Evolutionary conservation across 2,329 filamentous ascomycete species (phyloP).

Genomic region (Venturia carpophila): DNA sequence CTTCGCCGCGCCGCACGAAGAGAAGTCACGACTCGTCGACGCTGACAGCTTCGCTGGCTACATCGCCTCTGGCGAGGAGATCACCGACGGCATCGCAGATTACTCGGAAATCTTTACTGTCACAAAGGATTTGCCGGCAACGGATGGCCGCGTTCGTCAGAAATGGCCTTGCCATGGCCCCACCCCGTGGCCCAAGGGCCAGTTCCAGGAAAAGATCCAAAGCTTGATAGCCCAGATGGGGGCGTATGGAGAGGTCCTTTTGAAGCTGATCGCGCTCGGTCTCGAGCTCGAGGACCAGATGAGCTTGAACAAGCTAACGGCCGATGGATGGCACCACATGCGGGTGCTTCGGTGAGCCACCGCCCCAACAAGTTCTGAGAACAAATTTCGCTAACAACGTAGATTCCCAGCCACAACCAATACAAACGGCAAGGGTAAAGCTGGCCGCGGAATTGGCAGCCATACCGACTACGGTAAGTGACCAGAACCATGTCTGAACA

Average conservation of each 20-base stretch:
- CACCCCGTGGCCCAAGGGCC: conserved; percentile 41
- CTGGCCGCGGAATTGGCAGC: conserved; percentile 44
- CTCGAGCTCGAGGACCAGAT: conserved; percentile 34
- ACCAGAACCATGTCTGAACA: no score
- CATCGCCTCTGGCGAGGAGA: conserved; percentile 41
- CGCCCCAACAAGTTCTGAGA: no score
- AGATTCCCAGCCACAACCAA: conserved; percentile 33
- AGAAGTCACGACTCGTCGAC: conserved; percentile 41
- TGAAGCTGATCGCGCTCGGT: conserved; percentile 41
- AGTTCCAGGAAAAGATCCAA: conserved; percentile 36
- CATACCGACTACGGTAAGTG: conserved; percentile 33
- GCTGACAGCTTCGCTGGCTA: conserved; percentile 42
- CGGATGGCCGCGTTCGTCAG: conserved; percentile 34
- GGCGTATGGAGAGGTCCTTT: conserved; percentile 38
- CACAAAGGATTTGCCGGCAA: conserved; percentile 39
- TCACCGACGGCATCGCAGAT: conserved; percentile 39
- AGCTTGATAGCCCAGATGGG: conserved; percentile 38
- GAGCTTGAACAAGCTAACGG: conserved; percentile 36
- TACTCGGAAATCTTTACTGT: conserved; percentile 48
- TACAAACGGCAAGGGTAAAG: conserved; percentile 44
- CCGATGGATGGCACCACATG: conserved; percentile 47
- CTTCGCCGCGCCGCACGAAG: conserved; percentile 31
- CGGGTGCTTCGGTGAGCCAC: conserved; percentile 30
- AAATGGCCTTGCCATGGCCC: conserved; percentile 45
- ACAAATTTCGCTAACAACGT: not conserved